A percentile compares a stretch with the other conserved stretches of the same genome.
Evolutionary conservation across 352 stramenopile species (phyloP).

Genomic region (Pythium utonaiense): DNA sequence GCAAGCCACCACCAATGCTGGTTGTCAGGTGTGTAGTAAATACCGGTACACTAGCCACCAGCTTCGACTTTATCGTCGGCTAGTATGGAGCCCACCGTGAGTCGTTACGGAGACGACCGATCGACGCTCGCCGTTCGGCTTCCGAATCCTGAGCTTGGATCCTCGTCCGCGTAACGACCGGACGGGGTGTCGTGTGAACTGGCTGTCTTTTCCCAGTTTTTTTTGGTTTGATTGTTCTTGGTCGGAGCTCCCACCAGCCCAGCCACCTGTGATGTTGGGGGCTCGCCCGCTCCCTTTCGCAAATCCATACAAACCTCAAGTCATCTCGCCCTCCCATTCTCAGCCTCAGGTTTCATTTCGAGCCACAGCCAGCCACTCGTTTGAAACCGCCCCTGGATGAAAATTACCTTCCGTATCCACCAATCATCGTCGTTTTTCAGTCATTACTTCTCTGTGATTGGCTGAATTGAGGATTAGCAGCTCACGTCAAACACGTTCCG

Average conservation of each 20-base stretch:
- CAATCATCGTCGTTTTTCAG: constrained; percentile 23
- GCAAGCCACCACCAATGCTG: background rate
- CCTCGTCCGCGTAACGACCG: constrained; percentile 18
- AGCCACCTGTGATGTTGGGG: background rate
- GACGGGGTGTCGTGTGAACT: constrained; percentile 9
- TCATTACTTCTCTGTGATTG: constrained; percentile 17
- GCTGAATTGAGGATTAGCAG: constrained; percentile 10
- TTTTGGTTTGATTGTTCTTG: background rate
- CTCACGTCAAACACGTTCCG: constrained; percentile 29
- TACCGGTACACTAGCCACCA: too few relatives aligned
- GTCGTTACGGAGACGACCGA: background rate
- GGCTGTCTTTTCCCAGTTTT: constrained; percentile 12
- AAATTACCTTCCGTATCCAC: constrained; percentile 30
- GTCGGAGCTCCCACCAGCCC: background rate
- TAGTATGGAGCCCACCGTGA: background rate
- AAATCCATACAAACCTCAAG: constrained; percentile 25
- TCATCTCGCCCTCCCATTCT: constrained; percentile 14
- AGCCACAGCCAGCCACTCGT: constrained; percentile 53
- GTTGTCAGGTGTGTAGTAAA: too few relatives aligned
- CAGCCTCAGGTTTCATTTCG: constrained; percentile 27
- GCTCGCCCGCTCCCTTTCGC: constrained; percentile 18
- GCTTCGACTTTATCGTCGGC: too few relatives aligned
- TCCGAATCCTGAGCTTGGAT: background rate
- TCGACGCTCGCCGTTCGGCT: background rate
- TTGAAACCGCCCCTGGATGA: constrained; percentile 29